phyloP scores from a whole-genome alignment of 2,329 filamentous ascomycete genomes.

The Fusarium oligoseptatum region DNA sequence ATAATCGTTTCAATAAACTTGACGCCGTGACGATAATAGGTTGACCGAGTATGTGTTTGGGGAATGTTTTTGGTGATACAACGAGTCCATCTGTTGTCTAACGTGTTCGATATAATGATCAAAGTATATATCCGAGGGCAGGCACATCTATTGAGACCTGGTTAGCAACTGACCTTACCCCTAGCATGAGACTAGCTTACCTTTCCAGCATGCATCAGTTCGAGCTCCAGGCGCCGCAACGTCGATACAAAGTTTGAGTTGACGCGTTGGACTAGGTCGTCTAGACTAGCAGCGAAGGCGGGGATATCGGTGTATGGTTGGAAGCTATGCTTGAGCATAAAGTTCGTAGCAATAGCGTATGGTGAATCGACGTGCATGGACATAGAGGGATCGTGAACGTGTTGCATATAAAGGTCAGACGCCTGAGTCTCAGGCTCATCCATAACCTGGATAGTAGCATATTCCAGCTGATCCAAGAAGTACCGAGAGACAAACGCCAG shows the following conservation, averaged over 20 bases:
- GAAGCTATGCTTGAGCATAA: slow-evolving; percentile 54
- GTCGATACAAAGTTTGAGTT: slow-evolving; percentile 54
- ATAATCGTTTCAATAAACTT: slow-evolving; percentile 58
- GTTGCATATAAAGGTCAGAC: slow-evolving; percentile 59
- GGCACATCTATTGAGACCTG: slow-evolving; percentile 50
- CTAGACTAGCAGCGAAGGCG: slow-evolving; percentile 51
- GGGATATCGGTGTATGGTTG: slow-evolving; percentile 51
- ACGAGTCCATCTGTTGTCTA: slow-evolving; percentile 56
- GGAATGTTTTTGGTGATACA: slow-evolving; percentile 53
- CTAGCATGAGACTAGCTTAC: slow-evolving; percentile 47
- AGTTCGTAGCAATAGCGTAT: slow-evolving; percentile 53
- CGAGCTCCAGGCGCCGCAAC: slow-evolving; percentile 63
- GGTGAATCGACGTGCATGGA: slow-evolving; percentile 45
- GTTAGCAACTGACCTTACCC: slow-evolving; percentile 25
- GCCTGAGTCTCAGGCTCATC: slow-evolving; percentile 50
- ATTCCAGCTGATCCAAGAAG: slow-evolving; percentile 67
- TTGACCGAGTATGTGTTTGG: slow-evolving; percentile 49
- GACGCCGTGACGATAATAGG: slow-evolving; percentile 59
- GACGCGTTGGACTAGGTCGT: slow-evolving; percentile 53
- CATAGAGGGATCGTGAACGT: slow-evolving; percentile 52
- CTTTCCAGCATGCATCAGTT: slow-evolving; percentile 65
- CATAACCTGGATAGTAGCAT: slow-evolving; percentile 53
- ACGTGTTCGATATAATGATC: slow-evolving; percentile 58
- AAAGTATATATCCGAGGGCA: slow-evolving; percentile 55
- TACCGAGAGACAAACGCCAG: slow-evolving; percentile 58